phyloP scores from a whole-genome alignment of 345 rosid genomes.

The Angophora floribunda region DNA sequence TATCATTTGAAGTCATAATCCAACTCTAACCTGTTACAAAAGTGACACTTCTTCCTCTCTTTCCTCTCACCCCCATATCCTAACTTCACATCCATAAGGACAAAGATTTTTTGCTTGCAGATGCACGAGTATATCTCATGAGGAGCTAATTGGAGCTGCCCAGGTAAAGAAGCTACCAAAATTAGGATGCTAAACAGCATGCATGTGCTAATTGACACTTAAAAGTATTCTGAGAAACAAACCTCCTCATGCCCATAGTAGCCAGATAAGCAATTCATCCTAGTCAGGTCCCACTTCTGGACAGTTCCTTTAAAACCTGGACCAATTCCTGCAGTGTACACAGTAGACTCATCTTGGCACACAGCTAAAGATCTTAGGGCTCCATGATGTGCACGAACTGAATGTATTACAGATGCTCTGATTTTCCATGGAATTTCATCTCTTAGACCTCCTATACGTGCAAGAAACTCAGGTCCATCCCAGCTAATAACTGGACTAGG shows the following conservation, averaged over 20 bases:
- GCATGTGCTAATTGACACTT: not conserved
- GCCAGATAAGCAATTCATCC: slow-evolving; percentile 65
- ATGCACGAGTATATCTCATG: not conserved
- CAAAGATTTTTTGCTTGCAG: not conserved
- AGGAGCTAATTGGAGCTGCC: not conserved
- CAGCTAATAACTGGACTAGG: slow-evolving; percentile 79
- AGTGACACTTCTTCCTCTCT: not conserved
- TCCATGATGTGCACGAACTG: slow-evolving; percentile 80
- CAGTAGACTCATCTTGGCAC: slow-evolving; percentile 70
- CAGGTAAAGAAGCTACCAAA: not conserved
- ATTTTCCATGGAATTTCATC: slow-evolving; percentile 92
- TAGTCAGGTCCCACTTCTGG: slow-evolving; percentile 85
- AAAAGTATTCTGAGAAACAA: slow-evolving; percentile 8
- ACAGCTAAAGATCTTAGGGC: slow-evolving; percentile 76
- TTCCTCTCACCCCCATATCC: not conserved
- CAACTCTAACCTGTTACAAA: not conserved
- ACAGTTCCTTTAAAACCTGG: slow-evolving; percentile 91
- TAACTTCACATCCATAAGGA: not conserved
- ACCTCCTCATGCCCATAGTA: slow-evolving; percentile 99
- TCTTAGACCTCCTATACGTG: slow-evolving; percentile 60
- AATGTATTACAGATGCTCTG: slow-evolving; percentile 65
- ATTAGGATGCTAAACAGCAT: not conserved
- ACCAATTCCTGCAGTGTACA: slow-evolving; percentile 86
- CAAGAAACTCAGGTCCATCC: slow-evolving; percentile 79
- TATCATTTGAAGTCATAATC: not conserved